Evolutionary conservation across 257 asterid genomes (phyloP), one percentile per base, ranked within the genome.

Genomic region (Solanum appendiculatum): DNA sequence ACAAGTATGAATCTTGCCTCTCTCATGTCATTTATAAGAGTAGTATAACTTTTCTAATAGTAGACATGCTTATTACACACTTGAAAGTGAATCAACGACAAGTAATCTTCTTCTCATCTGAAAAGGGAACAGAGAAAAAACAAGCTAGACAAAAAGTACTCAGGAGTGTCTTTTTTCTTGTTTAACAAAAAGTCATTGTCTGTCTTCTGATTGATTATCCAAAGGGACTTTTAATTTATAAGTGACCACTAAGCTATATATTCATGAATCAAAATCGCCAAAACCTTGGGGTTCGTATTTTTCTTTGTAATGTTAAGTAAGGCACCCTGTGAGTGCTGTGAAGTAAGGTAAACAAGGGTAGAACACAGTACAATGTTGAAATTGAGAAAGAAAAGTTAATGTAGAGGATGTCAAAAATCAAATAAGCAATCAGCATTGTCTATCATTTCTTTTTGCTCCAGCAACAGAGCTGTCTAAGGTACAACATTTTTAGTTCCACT

Each of bases 1-100:
- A 93, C 89, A 95, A 89, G 99, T 97, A 92, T 90, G 92, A 63
- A 20, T 85, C 84, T 48, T 36, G 20, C 68, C 85, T 86, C 86
- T 85, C 48, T 86, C 39, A 34, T 75, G 14, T 73, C 82, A 21
- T 80, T 73, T 66, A 20, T 86, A 27, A 51, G 56, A 63, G 40
- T 33, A 39, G 48, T 69, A 60, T 18, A 72, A 33, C 86, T 81
- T 88, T 66, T 88, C 51, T 16, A 7, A 20, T 31, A 39, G 7
- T 64, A 42, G 31, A 18, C 86, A 31, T 80, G 58, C 42, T 44
- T 80, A 42, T 80, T 80, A 46, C 66, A 15, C 25, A 10, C 29
- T 16, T 18, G 85, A 48, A 80, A 80, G 85, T 48, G 85, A 46
- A 46, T 46, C 21, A 46, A 20, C 3, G 21, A 31, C 64, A 20